phyloP scores from a whole-genome alignment of 495 filamentous ascomycete species.

The Hypoxylon trugodes region DNA sequence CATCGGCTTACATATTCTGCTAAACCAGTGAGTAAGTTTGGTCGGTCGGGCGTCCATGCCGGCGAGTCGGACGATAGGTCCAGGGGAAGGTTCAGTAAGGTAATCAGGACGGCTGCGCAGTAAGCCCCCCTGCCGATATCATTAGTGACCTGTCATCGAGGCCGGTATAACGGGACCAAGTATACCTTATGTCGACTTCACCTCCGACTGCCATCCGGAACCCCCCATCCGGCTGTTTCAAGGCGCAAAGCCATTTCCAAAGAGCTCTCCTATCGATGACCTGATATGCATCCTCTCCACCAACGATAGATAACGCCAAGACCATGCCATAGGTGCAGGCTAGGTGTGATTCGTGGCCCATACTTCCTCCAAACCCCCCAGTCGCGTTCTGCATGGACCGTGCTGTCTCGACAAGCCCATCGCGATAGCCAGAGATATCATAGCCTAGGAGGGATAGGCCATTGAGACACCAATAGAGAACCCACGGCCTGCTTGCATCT shows the following conservation, averaged over 20 bases:
- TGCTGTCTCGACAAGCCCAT: constrained; percentile 74
- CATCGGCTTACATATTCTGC: constrained; percentile 83
- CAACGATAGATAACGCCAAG: constrained; percentile 78
- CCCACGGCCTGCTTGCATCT: constrained; percentile 90
- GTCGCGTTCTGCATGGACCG: constrained; percentile 79
- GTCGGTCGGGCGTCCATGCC: constrained; percentile 53
- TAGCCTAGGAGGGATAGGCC: constrained; percentile 77
- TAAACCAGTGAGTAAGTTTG: constrained; percentile 70
- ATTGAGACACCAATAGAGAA: constrained; percentile 88
- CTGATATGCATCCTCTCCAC: constrained; percentile 73
- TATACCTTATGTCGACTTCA: constrained; percentile 90
- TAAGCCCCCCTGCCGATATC: constrained; percentile 75
- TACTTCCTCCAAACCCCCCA: constrained; percentile 95
- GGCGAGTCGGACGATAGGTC: constrained; percentile 72
- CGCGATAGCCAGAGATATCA: constrained; percentile 73
- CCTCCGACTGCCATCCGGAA: constrained; percentile 83
- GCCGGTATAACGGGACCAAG: constrained; percentile 35
- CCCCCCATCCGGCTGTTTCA: constrained; percentile 86
- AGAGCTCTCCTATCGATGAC: constrained; percentile 82
- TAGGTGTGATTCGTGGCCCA: constrained; percentile 85
- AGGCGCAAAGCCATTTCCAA: constrained; percentile 84
- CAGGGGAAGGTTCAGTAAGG: constrained; percentile 82
- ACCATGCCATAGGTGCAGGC: constrained; percentile 88
- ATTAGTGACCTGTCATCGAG: constrained; percentile 26
- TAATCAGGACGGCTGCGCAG: constrained; percentile 83